Conservation (phyloP, 2,329 filamentous ascomycete genomes). For the Falciphora oryzae region DNA sequence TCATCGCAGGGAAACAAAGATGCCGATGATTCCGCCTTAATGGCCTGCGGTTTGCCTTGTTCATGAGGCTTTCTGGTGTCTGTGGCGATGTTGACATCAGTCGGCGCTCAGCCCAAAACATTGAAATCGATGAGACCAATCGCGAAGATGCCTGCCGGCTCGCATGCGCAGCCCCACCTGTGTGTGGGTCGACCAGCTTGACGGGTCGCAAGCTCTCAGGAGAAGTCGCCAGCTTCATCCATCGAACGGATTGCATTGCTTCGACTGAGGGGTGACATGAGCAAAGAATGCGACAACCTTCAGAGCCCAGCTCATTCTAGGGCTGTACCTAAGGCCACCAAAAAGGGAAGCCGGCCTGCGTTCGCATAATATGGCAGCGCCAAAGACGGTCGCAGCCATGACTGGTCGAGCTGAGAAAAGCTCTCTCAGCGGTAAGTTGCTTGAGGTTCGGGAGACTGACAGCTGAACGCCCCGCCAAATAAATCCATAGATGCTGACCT, state of each 20-base stretch:
- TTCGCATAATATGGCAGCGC: background rate
- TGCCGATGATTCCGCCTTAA: background rate
- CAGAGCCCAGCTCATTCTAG: background rate
- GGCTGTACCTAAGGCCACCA: background rate
- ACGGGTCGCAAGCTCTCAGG: too few species aligned
- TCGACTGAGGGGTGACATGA: background rate
- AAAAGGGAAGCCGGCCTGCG: background rate
- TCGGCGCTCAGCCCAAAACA: background rate
- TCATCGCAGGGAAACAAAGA: background rate
- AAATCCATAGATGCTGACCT: background rate
- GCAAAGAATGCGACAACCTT: background rate
- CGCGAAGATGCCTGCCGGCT: conserved; percentile 4
- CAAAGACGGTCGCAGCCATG: background rate
- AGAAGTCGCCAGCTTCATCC: too few species aligned
- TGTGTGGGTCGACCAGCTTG: background rate
- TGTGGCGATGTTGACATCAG: background rate
- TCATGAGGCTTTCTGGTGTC: background rate
- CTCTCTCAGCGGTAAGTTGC: background rate
- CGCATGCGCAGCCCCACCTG: background rate
- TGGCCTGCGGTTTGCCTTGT: background rate
- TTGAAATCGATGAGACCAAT: background rate
- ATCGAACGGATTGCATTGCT: too few species aligned
- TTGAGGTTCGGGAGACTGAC: background rate
- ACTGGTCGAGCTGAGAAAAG: background rate
- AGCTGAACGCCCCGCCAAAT: background rate